Evolutionary conservation across 2,329 filamentous ascomycete species (phyloP), one percentile per base, ranked within the genome.

Genomic region (Pseudogymnoascus sp.): DNA sequence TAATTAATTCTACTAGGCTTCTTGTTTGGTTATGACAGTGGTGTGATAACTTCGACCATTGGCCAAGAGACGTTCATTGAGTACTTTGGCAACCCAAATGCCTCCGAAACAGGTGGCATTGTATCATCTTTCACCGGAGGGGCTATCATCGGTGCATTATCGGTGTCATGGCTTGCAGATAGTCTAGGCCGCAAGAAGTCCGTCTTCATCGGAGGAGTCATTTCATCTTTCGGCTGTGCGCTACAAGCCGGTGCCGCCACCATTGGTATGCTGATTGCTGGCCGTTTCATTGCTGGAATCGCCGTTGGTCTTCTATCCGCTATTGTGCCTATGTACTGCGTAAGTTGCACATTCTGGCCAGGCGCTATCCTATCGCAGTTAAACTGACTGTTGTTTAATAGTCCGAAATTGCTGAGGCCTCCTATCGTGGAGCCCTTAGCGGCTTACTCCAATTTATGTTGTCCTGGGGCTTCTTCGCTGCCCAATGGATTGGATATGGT

Each of bases 331-430:
- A 77, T 80, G 64, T 80, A 80, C 66, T 77, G 76, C 62, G 73
- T 75, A 69, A 62, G 72, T 68, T 23, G 23, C 43, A 28, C 23
- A 28, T 49, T 28, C 21, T 49, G 14, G 12, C 21, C 14, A 7
- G 14, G 5, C 11, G 5, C 65, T 84, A 23, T 53, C 86, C 86
- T 69, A 84, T 88, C 1, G 81, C 85, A 28, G 76, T 85, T 43
- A 74, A 80, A 88, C 66, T 87, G 83, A 84, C 69, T 78, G 12
- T 75, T 78, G 11, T 23, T 25, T 66, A 85, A 83, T 75, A 65
- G 43, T 64, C 68, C 23, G 69, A 70, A 65, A 64, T 71, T 21
- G 67, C 69, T 9, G 46, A 53, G 12, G 46, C 43, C 43, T 60
- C 64, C 25, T 63, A 67, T 59, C 63, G 69, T 61, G 70, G 70